Evolutionary conservation across 768 basidiomycete genomes (phyloP), one percentile per base, ranked within the genome.

Genomic region (Suillus cothurnatus): DNA sequence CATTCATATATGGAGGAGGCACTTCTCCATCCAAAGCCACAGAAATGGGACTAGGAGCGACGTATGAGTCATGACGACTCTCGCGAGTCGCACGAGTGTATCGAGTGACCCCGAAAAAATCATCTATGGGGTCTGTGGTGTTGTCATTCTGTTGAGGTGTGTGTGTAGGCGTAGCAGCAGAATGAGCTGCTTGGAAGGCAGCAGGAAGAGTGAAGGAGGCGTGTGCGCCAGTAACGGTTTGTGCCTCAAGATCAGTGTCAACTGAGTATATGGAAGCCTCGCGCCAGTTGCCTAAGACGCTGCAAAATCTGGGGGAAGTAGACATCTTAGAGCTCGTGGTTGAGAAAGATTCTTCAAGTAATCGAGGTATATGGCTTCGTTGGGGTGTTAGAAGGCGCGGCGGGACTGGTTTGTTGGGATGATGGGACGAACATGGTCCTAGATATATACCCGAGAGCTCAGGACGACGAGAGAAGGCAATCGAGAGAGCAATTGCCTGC

Each of bases 11-110:
- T 28, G 77, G 73, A 23, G 73, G 78, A 61, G 65, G 63, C 55
- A 64, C 65, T 17, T 71, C 72, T 47, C 66, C 65, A 66, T 74
- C 67, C 31, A 65, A 59, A 19, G 65, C 63, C 8, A 39, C 21
- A 23, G 60, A 38, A 14, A 50, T 50, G 36, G 58, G 59, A 38
- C 59, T 59, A 19, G 52, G 38, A 15, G 52, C 19, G 14, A 55
- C 7, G 17, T 64, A 66, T n/a, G 69, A 66, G 65, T 79, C 78
- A 66, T 79, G 78, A 12, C 72, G 72, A 67, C 74, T 77, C 63
- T 74, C 77, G 36, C 57, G 73, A 6, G 75, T 78, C 7, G 66
- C 68, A 60, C 71, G 64, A 26, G 64, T 59, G 61, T 41, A 66
- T n/a, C n/a, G n/a, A 2, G 71, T 68, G 62, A 70, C 69, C 8